Base-by-base conservation (phyloP, 1,284 basidiomycete genomes). In the Exobasidium rhododendri region DNA sequence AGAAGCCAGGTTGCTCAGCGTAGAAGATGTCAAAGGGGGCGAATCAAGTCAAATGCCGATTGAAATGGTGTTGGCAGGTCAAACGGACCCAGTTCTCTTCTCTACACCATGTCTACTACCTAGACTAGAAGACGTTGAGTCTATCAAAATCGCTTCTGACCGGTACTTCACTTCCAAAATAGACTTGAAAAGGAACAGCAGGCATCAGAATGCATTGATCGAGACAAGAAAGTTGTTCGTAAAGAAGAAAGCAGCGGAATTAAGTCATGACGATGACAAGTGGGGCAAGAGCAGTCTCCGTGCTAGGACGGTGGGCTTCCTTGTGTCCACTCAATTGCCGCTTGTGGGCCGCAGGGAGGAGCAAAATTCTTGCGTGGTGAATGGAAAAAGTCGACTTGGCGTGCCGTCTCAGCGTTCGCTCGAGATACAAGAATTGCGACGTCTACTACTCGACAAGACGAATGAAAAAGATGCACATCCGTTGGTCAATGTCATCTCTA, bases 1-100 rank as follows among this genome's bases (percentile, higher is more conserved):
- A 14, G 94, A 98, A 74, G 94, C 96, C 2, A 83, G 96, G 50
- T 94, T 94, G 77, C 83, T 98, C 11, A 86, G 94, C 40, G 91
- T 92, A 0, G 86, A 90, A 22, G 76, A 70, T 50, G 62, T 79
- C 46, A 66, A 69, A 56, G 68, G 64, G 3, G 65, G 65, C 47
- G 67, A 77, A 57, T 59, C 69, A 17, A 69, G 67, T 11, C 60
- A 63, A 31, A 60, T 75, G 40, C 74, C 73, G 5, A 44, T 52
- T 28, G 17, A 44, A 2, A 44, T 60, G 5, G 10, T 10, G 13
- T 20, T 55, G 5, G 22, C 3, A 14, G 52, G 52, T 24, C 24
- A 55, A 44, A 31, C 52, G 28, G 35, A 40, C 7, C 35, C 35
- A 10, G 17, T 40, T 40, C 7, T 17, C 7, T 17, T 40, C 35